Percentiles rank a stretch among this genome's conserved stretches.
These are phyloP conservation scores for Rhodotorula graminis DNA, from an alignment of 768 basidiomycete genomes.

Conservation along the genomic window DNA sequence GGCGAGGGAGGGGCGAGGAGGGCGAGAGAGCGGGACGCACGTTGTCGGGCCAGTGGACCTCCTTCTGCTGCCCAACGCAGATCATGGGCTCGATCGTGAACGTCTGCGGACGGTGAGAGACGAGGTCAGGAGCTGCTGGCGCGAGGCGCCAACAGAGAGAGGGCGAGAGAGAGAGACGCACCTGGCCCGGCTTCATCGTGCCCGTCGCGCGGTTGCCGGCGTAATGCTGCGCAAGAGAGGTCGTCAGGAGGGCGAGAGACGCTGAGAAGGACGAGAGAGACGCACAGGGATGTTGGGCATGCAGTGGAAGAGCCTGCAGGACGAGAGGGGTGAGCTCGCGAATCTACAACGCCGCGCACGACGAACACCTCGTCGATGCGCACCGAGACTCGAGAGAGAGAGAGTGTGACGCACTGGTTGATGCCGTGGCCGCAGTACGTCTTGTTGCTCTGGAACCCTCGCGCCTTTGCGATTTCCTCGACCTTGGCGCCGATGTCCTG, in stretches of 20 bases:
- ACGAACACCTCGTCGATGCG: neutral
- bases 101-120: neutral
- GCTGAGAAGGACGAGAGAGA: neutral
- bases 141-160: neutral
- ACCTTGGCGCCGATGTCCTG: conserved; percentile 82
- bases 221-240: conserved; percentile 30
- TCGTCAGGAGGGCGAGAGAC: neutral
- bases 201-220: conserved; percentile 36
- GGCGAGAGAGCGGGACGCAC: conserved; percentile 7
- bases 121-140: neutral
- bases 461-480: conserved; percentile 76
- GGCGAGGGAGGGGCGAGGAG: too few species aligned
- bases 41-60: conserved; percentile 43
- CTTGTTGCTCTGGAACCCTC: conserved; percentile 83
- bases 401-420: conserved; percentile 30
- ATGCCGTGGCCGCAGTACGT: conserved; percentile 49
- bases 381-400: too few species aligned
- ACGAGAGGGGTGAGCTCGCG: too few species aligned
- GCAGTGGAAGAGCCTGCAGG: conserved; percentile 37
- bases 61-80: conserved; percentile 31
- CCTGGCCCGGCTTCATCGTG: conserved; percentile 26
- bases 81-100: conserved; percentile 46
- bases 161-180: neutral
- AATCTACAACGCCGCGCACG: too few species aligned
- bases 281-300: conserved; percentile 37